Conservation (phyloP, 2,329 filamentous ascomycete species). For the Ceratocystis destructans region DNA sequence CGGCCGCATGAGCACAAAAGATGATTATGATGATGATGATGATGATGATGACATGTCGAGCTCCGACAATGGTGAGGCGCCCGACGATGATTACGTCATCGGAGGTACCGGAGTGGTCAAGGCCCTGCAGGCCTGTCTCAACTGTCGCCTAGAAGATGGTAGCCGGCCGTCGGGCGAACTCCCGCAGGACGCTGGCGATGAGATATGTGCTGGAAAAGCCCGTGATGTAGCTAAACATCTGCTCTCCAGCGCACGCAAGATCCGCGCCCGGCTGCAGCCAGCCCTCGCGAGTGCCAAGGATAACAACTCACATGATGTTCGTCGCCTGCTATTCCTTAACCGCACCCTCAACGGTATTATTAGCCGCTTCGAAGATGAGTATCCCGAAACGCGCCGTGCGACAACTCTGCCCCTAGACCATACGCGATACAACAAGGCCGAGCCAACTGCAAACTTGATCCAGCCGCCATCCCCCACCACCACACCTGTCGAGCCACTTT, state of each 20-base stretch:
- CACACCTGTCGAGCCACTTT: conserved; percentile 26
- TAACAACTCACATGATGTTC: conserved; percentile 57
- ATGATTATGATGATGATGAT: conserved; percentile 36
- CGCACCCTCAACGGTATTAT: conserved; percentile 83
- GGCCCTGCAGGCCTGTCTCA: conserved; percentile 79
- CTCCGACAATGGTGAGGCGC: conserved; percentile 36
- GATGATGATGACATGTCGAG: conserved; percentile 46
- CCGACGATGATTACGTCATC: conserved; percentile 90
- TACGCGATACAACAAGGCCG: conserved; percentile 12
- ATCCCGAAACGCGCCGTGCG: conserved; percentile 56
- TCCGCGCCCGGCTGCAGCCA: conserved; percentile 67
- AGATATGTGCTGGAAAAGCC: conserved; percentile 43
- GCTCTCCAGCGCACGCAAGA: conserved; percentile 76
- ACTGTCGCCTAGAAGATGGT: conserved; percentile 49
- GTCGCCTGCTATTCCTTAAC: conserved; percentile 77
- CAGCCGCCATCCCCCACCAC: conserved; percentile 23
- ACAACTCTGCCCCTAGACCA: background rate
- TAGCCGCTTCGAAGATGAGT: conserved; percentile 89
- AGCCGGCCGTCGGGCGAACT: conserved; percentile 41
- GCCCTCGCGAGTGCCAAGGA: conserved; percentile 63
- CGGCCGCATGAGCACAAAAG: conserved; percentile 46
- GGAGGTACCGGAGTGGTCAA: conserved; percentile 92
- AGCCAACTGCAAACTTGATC: conserved; percentile 16
- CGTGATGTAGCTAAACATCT: conserved; percentile 91
- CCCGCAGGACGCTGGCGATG: conserved; percentile 1